Conservation (phyloP, 306 rosid species). For the Acacia melanoxylon region DNA sequence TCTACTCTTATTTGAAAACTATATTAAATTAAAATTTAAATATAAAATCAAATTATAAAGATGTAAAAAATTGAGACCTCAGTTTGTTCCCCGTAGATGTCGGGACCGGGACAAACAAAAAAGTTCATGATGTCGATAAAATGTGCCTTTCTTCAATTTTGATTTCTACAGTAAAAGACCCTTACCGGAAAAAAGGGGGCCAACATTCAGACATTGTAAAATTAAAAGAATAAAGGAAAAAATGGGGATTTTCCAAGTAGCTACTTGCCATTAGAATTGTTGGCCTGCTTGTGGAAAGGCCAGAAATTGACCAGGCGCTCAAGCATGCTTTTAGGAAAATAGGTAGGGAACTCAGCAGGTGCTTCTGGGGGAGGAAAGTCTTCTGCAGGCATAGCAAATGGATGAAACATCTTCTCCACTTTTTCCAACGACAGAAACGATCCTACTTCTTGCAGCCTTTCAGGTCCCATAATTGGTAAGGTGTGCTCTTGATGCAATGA, state of each 20-base stretch:
- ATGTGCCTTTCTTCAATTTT: background rate
- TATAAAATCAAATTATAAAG: background rate
- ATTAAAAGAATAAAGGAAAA: background rate
- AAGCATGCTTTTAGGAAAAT: constrained; percentile 84
- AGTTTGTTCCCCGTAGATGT: background rate
- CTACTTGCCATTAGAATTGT: constrained; percentile 54
- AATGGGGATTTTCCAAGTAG: background rate
- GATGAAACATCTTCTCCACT: constrained; percentile 87
- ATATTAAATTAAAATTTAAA: background rate
- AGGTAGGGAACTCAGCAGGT: constrained; percentile 89
- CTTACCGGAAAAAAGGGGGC: background rate
- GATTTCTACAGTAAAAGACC: background rate
- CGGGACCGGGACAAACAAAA: background rate
- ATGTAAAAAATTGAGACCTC: background rate
- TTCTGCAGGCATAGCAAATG: constrained; percentile 99
- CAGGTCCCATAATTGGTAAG: constrained; percentile 91
- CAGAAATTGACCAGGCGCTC: constrained; percentile 95
- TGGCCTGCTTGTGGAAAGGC: constrained; percentile 80
- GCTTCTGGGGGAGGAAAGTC: constrained; percentile 89
- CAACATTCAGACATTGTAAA: background rate
- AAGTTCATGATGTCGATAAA: background rate
- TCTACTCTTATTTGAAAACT: background rate
- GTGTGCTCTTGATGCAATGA: constrained; percentile 94
- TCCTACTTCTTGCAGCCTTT: constrained; percentile 86
- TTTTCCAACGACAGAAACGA: constrained; percentile 83